phyloP scores from a whole-genome alignment of 495 filamentous ascomycete genomes.

The Aspergillus indologenus region DNA sequence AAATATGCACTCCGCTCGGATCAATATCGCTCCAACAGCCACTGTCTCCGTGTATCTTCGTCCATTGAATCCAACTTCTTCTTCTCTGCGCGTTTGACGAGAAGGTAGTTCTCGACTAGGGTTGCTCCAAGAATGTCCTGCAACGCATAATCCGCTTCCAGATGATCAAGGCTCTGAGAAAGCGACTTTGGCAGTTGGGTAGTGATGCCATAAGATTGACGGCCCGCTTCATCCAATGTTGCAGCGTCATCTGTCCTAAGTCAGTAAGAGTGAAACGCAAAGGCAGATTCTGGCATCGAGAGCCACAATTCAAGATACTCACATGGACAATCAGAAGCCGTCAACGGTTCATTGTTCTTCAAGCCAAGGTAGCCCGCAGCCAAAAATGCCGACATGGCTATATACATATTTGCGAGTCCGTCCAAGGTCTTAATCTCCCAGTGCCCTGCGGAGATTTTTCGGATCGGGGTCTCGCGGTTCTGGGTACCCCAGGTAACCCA shows the following conservation, averaged over 20 bases:
- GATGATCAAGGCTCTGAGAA: conserved; percentile 25
- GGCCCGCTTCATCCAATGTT: conserved; percentile 22
- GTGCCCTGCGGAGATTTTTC: conserved; percentile 35
- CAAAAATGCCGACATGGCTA: conserved; percentile 58
- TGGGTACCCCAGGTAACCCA: conserved; percentile 46
- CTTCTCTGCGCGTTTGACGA: conserved; percentile 56
- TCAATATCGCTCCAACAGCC: conserved; percentile 58
- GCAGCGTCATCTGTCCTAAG: conserved; percentile 32
- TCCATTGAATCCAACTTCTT: conserved; percentile 49
- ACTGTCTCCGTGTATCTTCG: conserved; percentile 46
- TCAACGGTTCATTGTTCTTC: conserved; percentile 40
- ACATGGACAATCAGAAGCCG: conserved; percentile 54
- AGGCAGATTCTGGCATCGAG: neutral
- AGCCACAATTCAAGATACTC: conserved; percentile 9
- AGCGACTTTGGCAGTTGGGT: conserved; percentile 39
- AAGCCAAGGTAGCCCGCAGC: conserved; percentile 64
- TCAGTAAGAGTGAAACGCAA: neutral
- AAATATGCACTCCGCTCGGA: neutral
- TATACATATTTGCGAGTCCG: conserved; percentile 43
- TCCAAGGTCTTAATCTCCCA: conserved; percentile 45
- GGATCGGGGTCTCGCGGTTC: conserved; percentile 43
- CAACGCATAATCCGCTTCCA: conserved; percentile 24
- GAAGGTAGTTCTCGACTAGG: conserved; percentile 57
- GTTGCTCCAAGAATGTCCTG: conserved; percentile 45
- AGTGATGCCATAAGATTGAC: conserved; percentile 34